These are phyloP conservation scores for Sporothrix pseudoabietina DNA, from an alignment of 2,329 filamentous ascomycete genomes.

Conservation along the genomic window DNA sequence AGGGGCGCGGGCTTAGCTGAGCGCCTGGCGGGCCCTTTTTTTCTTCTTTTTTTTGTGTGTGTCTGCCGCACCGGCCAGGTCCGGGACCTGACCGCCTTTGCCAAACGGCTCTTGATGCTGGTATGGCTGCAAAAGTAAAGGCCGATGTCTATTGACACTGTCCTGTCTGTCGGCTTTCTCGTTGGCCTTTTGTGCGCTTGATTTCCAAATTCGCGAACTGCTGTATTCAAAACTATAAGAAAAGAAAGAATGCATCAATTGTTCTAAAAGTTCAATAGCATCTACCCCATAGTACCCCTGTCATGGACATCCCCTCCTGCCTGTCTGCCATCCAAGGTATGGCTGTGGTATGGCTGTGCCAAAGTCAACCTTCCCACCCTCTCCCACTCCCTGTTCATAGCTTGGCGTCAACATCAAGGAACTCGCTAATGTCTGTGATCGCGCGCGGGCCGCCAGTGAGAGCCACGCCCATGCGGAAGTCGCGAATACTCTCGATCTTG, in stretches of 20 bases:
- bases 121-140: neutral
- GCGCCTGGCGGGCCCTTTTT: neutral
- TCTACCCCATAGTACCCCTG: neutral
- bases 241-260: neutral
- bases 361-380: neutral
- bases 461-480: conserved; percentile 75
- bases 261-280: neutral
- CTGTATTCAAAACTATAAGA: neutral
- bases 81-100: conserved; percentile 5
- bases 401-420: conserved; percentile 83
- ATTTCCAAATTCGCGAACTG: neutral
- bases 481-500: conserved; percentile 74
- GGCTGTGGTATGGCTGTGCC: neutral
- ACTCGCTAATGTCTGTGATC: conserved; percentile 75
- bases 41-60: neutral
- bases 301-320: neutral
- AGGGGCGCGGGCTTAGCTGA: conserved; percentile 14
- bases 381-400: conserved; percentile 51
- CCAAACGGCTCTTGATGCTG: neutral
- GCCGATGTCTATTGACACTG: neutral
- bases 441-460: conserved; percentile 73
- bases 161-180: neutral
- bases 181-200: neutral
- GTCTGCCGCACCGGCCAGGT: neutral
- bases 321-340: neutral